phyloP scores from a whole-genome alignment of 164 flowering plant genomes.

The Dillenia turbinata region DNA sequence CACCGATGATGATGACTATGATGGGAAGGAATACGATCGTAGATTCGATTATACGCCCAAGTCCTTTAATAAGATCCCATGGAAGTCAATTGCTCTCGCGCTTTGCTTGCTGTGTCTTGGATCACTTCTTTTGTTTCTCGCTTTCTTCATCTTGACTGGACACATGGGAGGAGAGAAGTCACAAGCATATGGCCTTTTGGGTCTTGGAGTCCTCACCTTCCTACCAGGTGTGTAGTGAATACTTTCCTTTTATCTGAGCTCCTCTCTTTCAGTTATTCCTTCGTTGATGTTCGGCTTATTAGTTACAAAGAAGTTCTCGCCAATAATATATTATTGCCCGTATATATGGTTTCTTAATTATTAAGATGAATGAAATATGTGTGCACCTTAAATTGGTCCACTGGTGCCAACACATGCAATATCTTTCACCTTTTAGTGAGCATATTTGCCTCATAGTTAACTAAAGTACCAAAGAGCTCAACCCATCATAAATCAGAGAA shows the following conservation, averaged over 20 bases:
- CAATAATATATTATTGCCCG: too few species aligned
- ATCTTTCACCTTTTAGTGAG: too few species aligned
- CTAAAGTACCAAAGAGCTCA: too few species aligned
- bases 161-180: constrained; percentile 91
- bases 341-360: too few species aligned
- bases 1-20: constrained; percentile 34
- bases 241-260: background rate
- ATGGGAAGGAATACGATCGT: constrained; percentile 37
- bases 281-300: too few species aligned
- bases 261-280: too few species aligned
- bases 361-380: too few species aligned
- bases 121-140: constrained; percentile 56
- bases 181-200: constrained; percentile 76
- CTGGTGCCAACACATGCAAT: too few species aligned
- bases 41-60: constrained; percentile 77
- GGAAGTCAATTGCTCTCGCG: constrained; percentile 86
- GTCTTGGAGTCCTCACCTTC: constrained; percentile 70
- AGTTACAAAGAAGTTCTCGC: too few species aligned
- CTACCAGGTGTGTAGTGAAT: constrained; percentile 55
- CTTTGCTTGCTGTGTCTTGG: constrained; percentile 74
- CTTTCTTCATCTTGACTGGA: constrained; percentile 74
- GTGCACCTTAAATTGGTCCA: too few species aligned
- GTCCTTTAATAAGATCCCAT: constrained; percentile 61
- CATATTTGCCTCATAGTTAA: too few species aligned
- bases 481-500: too few species aligned